Base-by-base conservation (phyloP, 345 rosid species). In the Hirschfeldia incana region DNA sequence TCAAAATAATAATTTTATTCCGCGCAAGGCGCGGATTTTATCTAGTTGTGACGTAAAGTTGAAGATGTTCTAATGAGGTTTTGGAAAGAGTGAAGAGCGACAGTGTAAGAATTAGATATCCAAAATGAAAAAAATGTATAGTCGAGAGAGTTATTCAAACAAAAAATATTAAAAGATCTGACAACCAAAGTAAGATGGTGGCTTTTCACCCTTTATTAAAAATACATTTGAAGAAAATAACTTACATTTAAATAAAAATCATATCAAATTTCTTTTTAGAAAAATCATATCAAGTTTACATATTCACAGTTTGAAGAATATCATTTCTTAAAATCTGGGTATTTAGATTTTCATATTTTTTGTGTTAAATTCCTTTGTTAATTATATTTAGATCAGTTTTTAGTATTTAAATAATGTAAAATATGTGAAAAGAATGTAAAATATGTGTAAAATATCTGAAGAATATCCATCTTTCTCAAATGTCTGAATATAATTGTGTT, bases 171-270 rank as follows among this genome's bases (percentile, higher is more conserved):
- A 10, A 33, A 58, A 64, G 60, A 51, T 51, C 10, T 1, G 6
- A 58, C 42, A 29, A 76, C 73, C 17, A 51, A 58, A 76, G 58
- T 30, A 55, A 39, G 60, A 76, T 67, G 60, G 73, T 67, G 67
- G 44, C 73, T 67, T 67, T 59, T 58, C 73, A 76, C 79, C 79
- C 30, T 66, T 55, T 10, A 55, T 55, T 5, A 13, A 3, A 66
- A n/a, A n/a, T 37, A 53, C 36, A 3, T 66, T 65, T 6, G 3
- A 1, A 12, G 36, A 27, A 59, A n/a, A 60, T 1, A 60, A 7
- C 26, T 64, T 46, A 34, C 65, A 15, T 11, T 33, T 74, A 51
- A 51, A 51, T 10, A 37, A 37, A 37, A 37, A 37, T 37, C 10
- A 37, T 37, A 37, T 37, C 44, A 37, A 37, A 8, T 37, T 37